Conservation (phyloP, 140 eudicot genomes). For the Oenanthe javanica region DNA sequence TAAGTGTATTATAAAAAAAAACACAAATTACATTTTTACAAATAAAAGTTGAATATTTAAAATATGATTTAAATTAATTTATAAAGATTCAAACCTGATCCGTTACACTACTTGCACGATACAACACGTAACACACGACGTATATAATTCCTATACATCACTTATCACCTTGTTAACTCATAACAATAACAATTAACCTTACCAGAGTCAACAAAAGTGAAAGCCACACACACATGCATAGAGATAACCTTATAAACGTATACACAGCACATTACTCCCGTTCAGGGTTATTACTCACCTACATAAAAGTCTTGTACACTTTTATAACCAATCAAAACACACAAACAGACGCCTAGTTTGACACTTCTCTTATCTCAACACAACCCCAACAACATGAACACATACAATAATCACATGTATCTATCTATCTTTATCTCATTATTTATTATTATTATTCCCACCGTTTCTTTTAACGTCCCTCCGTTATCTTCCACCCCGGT, state of each 20-base stretch:
- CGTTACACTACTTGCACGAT: no score
- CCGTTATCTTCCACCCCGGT: conserved; percentile 1
- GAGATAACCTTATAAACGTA: not conserved
- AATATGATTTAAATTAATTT: no score
- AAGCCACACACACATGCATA: not conserved
- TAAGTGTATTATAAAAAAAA: no score
- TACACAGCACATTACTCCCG: not conserved
- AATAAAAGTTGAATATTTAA: no score
- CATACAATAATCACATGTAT: not conserved
- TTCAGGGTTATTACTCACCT: not conserved
- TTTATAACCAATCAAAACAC: not conserved
- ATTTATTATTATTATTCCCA: not conserved
- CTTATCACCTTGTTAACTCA: not conserved
- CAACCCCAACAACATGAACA: not conserved
- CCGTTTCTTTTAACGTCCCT: not conserved
- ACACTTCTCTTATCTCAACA: conserved; percentile 9
- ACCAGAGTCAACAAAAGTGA: not conserved
- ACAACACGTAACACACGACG: no score
- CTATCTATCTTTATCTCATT: not conserved
- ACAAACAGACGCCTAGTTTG: conserved; percentile 6
- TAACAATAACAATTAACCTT: not conserved
- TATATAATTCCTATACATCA: not conserved
- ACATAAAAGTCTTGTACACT: not conserved
- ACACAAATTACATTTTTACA: no score
- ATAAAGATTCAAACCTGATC: no score